Conservation (phyloP, 768 basidiomycete species). For the Russula compacta region DNA sequence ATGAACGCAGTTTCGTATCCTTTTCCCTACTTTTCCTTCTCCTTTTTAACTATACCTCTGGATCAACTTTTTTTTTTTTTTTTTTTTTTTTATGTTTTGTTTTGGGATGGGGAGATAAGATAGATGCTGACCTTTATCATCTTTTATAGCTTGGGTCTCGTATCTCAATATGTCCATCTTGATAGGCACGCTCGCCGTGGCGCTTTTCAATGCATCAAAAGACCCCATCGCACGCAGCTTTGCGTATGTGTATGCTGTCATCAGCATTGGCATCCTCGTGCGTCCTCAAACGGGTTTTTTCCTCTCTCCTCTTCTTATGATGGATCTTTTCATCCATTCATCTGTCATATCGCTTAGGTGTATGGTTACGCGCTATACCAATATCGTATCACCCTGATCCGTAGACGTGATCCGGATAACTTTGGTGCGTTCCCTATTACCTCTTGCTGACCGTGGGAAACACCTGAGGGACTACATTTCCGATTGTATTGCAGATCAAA, state of each 20-base stretch:
- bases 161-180: conserved; percentile 85
- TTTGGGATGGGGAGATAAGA: neutral
- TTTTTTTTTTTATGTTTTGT: too few species aligned
- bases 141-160: conserved; percentile 69
- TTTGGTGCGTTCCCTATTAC: conserved; percentile 49
- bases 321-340: neutral
- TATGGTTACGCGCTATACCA: conserved; percentile 88
- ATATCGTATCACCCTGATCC: conserved; percentile 83
- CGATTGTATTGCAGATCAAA: conserved; percentile 45
- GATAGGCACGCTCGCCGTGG: conserved; percentile 75
- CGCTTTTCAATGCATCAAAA: conserved; percentile 79
- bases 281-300: conserved; percentile 13
- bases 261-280: conserved; percentile 67
- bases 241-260: conserved; percentile 72
- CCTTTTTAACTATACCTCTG: neutral
- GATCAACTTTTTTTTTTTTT: neutral
- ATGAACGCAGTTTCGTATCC: conserved; percentile 63
- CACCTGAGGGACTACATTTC: neutral
- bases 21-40: neutral
- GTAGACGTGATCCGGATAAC: conserved; percentile 75
- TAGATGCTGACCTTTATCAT: neutral
- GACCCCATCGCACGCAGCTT: conserved; percentile 61
- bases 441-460: neutral
- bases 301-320: neutral
- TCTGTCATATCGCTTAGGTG: conserved; percentile 35